phyloP scores from a whole-genome alignment of 805 yeast species.

The Pichia deserticola region DNA sequence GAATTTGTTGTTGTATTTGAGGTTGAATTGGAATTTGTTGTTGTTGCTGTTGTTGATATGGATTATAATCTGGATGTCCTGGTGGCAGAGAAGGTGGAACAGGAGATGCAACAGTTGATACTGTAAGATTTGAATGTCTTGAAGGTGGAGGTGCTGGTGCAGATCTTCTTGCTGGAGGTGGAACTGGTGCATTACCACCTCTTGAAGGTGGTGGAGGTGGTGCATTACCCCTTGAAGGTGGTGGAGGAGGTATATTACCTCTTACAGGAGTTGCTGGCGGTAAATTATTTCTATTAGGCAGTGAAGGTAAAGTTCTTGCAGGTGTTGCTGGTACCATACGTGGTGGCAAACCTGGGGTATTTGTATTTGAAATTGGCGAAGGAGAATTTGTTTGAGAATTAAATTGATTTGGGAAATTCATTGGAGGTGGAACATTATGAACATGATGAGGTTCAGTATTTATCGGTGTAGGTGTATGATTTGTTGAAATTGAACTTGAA shows the following conservation, averaged over 20 bases:
- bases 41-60: neutral
- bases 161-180: conserved; percentile 29
- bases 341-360: conserved; percentile 19
- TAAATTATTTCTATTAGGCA: conserved; percentile 6
- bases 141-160: conserved; percentile 41
- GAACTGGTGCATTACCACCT: conserved; percentile 26
- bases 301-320: conserved; percentile 5
- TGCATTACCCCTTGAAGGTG: conserved; percentile 20
- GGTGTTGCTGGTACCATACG: conserved; percentile 20
- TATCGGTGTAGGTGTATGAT: conserved; percentile 9
- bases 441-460: neutral
- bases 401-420: conserved; percentile 3
- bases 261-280: conserved; percentile 27
- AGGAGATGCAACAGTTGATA: conserved; percentile 11
- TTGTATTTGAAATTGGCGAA: conserved; percentile 4
- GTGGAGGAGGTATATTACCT: conserved; percentile 20
- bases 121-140: conserved; percentile 10
- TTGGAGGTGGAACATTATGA: conserved; percentile 16
- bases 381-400: neutral
- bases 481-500: conserved; percentile 10
- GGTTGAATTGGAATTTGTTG: neutral
- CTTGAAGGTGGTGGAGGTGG: conserved; percentile 22
- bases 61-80: conserved; percentile 2
- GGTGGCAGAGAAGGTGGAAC: conserved; percentile 7
- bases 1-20: neutral